Percentiles rank a stretch among this genome's conserved stretches.
These are phyloP conservation scores for California macrophylla DNA, from an alignment of 441 rosid species.

Conservation along the genomic window DNA sequence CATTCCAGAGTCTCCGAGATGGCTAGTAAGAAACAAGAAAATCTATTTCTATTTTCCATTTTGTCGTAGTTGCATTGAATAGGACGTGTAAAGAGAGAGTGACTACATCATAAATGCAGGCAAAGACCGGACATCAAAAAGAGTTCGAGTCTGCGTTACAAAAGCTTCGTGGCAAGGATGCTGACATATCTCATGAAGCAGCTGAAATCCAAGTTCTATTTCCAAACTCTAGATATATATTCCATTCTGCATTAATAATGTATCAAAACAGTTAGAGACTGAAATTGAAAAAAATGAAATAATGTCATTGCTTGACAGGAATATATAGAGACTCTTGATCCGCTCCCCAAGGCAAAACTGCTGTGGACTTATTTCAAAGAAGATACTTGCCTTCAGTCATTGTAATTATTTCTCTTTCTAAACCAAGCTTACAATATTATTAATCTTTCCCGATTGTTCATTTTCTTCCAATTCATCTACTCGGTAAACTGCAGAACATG, in stretches of 20 bases:
- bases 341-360: constrained; percentile 25
- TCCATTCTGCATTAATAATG: neutral
- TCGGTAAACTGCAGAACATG: neutral
- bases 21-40: constrained; percentile 34
- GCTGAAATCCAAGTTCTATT: constrained; percentile 28
- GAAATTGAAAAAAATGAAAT: neutral
- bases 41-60: neutral
- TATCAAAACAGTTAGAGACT: neutral
- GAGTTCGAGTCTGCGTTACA: constrained; percentile 31
- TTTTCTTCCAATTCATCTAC: neutral
- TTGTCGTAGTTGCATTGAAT: neutral
- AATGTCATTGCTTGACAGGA: constrained; percentile 21
- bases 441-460: neutral
- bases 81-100: neutral
- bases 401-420: constrained; percentile 22
- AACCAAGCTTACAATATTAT: neutral
- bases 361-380: constrained; percentile 27
- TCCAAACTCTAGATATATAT: neutral
- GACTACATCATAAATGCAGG: constrained; percentile 21
- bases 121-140: constrained; percentile 27
- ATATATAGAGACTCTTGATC: constrained; percentile 21
- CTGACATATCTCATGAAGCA: constrained; percentile 32
- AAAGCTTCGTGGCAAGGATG: constrained; percentile 32
- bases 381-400: constrained; percentile 28
- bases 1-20: constrained; percentile 52